A percentile compares a stretch with the other conserved stretches of the same genome.
Conservation (phyloP, 306 rosid genomes). For the Sicyos edulis region DNA sequence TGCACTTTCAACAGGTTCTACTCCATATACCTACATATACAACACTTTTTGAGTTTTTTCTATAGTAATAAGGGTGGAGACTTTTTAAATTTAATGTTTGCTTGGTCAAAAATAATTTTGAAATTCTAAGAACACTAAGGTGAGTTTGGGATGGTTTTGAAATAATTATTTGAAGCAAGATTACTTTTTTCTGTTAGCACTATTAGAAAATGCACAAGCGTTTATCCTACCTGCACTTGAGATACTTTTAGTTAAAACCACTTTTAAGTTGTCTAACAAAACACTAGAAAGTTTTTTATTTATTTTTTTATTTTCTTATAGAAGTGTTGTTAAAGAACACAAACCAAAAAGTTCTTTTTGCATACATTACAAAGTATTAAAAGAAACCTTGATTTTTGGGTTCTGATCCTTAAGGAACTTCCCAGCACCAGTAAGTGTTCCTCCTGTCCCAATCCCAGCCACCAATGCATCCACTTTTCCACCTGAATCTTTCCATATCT, state of each 20-base stretch:
- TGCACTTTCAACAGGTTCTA: conserved; percentile 79
- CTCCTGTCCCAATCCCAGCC: conserved; percentile 81
- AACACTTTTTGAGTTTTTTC: neutral
- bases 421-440: conserved; percentile 64
- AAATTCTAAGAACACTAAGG: too few species aligned
- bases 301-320: too few species aligned
- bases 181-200: too few species aligned
- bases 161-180: neutral
- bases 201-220: neutral
- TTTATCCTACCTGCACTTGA: too few species aligned
- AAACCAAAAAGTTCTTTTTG: too few species aligned
- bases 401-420: conserved; percentile 67
- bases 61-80: neutral
- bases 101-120: neutral
- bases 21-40: conserved; percentile 59
- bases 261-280: too few species aligned
- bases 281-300: too few species aligned
- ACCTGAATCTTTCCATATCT: conserved; percentile 79
- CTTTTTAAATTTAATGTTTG: neutral
- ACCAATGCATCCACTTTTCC: conserved; percentile 61
- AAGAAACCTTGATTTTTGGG: too few species aligned
- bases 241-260: too few species aligned
- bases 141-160: neutral
- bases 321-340: too few species aligned
- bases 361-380: too few species aligned